These are phyloP conservation scores for Zygnema cylindricum DNA, from an alignment of 139 green algal species.

Conservation along the genomic window DNA sequence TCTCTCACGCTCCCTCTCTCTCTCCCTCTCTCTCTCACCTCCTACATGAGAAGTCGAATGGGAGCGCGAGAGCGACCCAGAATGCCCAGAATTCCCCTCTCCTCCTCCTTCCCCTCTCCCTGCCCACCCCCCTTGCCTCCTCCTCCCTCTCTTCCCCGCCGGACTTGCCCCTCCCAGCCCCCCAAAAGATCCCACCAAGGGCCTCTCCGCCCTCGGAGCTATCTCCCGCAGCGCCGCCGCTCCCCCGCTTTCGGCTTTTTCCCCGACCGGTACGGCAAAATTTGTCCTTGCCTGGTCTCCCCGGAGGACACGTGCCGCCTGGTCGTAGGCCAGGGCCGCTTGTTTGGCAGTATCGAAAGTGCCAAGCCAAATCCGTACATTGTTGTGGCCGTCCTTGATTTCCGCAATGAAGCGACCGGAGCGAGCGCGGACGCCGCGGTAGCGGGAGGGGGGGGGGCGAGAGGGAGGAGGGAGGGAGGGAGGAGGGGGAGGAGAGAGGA, in stretches of 20 bases:
- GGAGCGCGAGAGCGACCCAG: too few species aligned
- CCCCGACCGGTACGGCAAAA: constrained; percentile 18
- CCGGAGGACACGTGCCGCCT: constrained; percentile 1
- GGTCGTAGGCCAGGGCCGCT: constrained; percentile 23
- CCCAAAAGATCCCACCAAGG: background rate
- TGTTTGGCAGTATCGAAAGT: constrained; percentile 21
- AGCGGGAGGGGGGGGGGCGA: background rate
- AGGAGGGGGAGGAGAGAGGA: too few species aligned
- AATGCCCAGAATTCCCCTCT: background rate
- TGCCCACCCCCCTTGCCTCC: background rate
- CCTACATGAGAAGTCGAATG: background rate
- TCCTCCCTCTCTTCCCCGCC: background rate
- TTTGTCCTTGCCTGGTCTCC: constrained; percentile 20
- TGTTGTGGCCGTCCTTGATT: constrained; percentile 34
- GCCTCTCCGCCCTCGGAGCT: background rate
- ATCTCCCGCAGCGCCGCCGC: background rate
- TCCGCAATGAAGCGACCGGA: constrained; percentile 7
- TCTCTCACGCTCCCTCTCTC: background rate
- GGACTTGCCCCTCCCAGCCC: background rate
- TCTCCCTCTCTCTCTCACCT: background rate
- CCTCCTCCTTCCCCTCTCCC: background rate
- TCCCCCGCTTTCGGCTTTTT: background rate
- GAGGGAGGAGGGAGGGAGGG: background rate
- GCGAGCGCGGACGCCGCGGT: constrained; percentile 18
- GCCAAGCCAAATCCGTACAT: constrained; percentile 25